Evolutionary conservation across 768 basidiomycete genomes (phyloP).

Genomic region (Mycena polygramma): DNA sequence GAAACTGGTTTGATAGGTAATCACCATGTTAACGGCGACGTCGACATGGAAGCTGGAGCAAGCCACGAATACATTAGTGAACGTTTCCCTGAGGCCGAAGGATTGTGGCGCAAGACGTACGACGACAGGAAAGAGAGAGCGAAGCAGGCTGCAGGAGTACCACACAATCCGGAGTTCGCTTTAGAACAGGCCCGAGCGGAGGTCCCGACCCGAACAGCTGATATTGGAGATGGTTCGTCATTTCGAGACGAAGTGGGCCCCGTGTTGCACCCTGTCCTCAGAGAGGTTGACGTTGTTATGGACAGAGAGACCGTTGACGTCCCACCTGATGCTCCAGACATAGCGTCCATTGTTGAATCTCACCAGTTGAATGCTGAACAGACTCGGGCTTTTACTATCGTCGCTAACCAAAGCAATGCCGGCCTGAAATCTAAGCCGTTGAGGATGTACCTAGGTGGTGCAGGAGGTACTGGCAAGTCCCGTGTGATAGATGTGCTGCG

Average conservation of each 20-base stretch:
- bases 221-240: background rate
- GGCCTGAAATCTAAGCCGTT: conserved; percentile 38
- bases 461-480: conserved; percentile 60
- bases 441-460: conserved; percentile 52
- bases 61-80: too few species aligned
- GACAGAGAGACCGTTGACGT: background rate
- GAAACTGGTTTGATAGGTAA: background rate
- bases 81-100: background rate
- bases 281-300: background rate
- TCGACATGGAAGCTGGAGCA: too few species aligned
- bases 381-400: conserved; percentile 46
- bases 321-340: background rate
- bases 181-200: too few species aligned
- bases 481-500: conserved; percentile 48
- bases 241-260: background rate
- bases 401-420: conserved; percentile 44
- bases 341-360: conserved; percentile 36
- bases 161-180: too few species aligned
- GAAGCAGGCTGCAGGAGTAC: background rate
- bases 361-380: conserved; percentile 53
- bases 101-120: background rate
- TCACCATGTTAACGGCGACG: too few species aligned
- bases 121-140: background rate
- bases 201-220: too few species aligned
- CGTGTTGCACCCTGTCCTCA: background rate